Evolutionary conservation across 176 grass and related monocot species (phyloP), one percentile per base, ranked within the genome.

Genomic region (Melocanna baccifera): DNA sequence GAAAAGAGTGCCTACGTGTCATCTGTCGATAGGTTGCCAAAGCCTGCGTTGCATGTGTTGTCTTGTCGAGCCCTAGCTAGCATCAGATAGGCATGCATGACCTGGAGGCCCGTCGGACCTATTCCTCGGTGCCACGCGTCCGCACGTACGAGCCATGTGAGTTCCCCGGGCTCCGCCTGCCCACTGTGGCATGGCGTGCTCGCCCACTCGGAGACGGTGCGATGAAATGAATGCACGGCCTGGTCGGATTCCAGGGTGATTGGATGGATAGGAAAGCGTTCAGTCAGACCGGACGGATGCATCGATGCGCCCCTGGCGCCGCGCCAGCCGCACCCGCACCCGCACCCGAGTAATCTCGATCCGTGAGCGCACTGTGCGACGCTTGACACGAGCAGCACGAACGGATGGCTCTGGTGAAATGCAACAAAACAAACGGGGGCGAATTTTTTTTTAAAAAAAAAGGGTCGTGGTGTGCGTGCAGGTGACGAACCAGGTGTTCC

Each of bases 401-500:
- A 23, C 7, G 20, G 7, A 43, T 9, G 12, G 36, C 41, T 5
- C 29, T n/a, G 23, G 56, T 0, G 37, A 16, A 25, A 55, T 12
- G 53, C 22, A 57, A n/a, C 19, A 11, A n/a, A 22, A n/a, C n/a
- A n/a, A 3, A 57, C 9, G 18, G 53, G 53, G 53, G 53, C 22
- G 20, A 10, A 57, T n/a, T n/a, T n/a, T n/a, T n/a, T n/a, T n/a
- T n/a, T 47, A 1, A 20, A 57, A 22, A 57, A 19, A 12, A 12
- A 12, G n/a, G n/a, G n/a, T 8, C 10, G 48, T 40, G 66, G 26
- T 11, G 6, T 12, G 19, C 1, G 7, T 41, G 85, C 79, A 99
- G 96, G 96, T 99, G 28, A 99, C 96, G 43, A 99, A 99, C 74
- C 96, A 99, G 83, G 96, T 99, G n/a, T 99, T 99, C 80, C 90